Evolutionary conservation across 306 rosid species (phyloP).

Genomic region (Heteromeles arbutifolia): DNA sequence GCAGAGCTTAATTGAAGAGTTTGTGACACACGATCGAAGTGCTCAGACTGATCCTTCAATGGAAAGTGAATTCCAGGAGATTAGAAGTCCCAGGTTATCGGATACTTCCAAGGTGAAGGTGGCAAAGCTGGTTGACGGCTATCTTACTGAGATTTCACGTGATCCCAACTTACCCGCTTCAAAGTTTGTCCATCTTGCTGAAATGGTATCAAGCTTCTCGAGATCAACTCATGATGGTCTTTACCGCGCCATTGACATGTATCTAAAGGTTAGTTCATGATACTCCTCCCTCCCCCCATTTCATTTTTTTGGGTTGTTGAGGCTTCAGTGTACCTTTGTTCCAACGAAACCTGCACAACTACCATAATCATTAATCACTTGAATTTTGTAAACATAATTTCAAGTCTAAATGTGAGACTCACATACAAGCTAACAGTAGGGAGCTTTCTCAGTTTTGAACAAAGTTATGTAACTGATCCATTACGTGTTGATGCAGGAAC

Average conservation of each 20-base stretch:
- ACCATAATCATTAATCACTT: not conserved
- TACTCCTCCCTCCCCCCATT: not conserved
- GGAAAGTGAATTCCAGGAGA: constrained; percentile 63
- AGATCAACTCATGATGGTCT: constrained; percentile 74
- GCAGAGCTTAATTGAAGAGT: constrained; percentile 73
- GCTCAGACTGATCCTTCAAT: constrained; percentile 32
- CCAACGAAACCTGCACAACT: not conserved
- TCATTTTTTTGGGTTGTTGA: not conserved
- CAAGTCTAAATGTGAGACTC: not conserved
- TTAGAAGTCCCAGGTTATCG: constrained; percentile 51
- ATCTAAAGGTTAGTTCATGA: constrained; percentile 52
- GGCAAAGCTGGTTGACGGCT: constrained; percentile 81
- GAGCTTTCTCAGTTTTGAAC: not conserved
- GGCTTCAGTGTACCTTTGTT: not conserved
- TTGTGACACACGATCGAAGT: constrained; percentile 35
- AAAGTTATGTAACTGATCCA: not conserved
- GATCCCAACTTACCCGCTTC: constrained; percentile 58
- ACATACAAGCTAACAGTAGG: not conserved
- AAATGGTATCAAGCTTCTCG: constrained; percentile 61
- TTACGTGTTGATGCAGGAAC: constrained; percentile 54
- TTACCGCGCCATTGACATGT: constrained; percentile 88
- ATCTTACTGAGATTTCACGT: constrained; percentile 66
- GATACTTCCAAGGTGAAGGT: constrained; percentile 58
- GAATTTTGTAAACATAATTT: not conserved
- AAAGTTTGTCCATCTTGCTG: constrained; percentile 58